Evolutionary conservation across 441 rosid species (phyloP), one percentile per base, ranked within the genome.

Genomic region (Bocquillonia castaneifolia): DNA sequence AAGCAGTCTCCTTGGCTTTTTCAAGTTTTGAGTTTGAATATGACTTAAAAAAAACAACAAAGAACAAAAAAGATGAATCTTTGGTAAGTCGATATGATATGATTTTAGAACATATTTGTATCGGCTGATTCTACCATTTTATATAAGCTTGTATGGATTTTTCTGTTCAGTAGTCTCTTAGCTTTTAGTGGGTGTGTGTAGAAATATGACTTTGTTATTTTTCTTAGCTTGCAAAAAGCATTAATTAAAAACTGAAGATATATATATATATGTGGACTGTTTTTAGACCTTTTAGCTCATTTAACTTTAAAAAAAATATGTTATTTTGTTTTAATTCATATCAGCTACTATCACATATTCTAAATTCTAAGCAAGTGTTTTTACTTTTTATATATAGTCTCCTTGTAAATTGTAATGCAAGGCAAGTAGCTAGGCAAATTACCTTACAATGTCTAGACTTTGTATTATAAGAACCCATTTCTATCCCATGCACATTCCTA

Each of bases 11-110:
- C 93, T 71, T 93, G 98, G 98, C 77, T 89, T 77, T 79, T 77
- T 66, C 96, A 93, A 77, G 94, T 83, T 74, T 73, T 90, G 81
- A 89, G 91, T 73, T 77, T 90, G 57, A 90, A 90, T 74, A 82
- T 84, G 73, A 79, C 85, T 76, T 88, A 76, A 80, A 7, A 2
- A 10, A 32, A 65, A 39, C 6, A 20, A 15, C 9, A 14, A 25
- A 9, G 66, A 65, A 64, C 0, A 44, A 18, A 47, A 23, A 32
- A 23, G 2, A 31, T 57, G 3, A 50, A 59, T 63, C 45, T 34
- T 2, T 45, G 31, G 13, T 3, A 25, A 40, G 69, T 47, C 60
- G 69, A 72, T 60, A 69, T 29, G 73, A 72, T 17, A 62, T 58
- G 69, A 62, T 79, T 77, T 78, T 82, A 77, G 72, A n/a, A 25